Conservation (phyloP, 305 asterid species). For the Fraxinus albicans region DNA sequence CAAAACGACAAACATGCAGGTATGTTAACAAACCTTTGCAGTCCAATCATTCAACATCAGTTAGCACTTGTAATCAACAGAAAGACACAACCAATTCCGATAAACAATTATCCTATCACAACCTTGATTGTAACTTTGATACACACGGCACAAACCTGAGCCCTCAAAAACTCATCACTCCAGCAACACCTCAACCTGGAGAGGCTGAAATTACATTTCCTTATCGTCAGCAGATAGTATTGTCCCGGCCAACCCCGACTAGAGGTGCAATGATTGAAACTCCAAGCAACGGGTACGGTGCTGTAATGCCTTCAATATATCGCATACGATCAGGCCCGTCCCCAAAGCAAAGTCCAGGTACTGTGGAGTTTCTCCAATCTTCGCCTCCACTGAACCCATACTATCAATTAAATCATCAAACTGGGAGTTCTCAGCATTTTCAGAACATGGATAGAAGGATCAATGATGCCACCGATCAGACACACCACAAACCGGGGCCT, state of each 20-base stretch:
- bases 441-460: slow-evolving; percentile 38
- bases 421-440: slow-evolving; percentile 37
- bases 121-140: slow-evolving; percentile 30
- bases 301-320: slow-evolving; percentile 37
- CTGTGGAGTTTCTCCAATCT: slow-evolving; percentile 40
- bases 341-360: slow-evolving; percentile 43
- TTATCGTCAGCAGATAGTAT: slow-evolving; percentile 38
- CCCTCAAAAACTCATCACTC: slow-evolving; percentile 20
- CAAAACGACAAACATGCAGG: slow-evolving; percentile 43
- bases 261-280: slow-evolving; percentile 53
- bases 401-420: slow-evolving; percentile 33
- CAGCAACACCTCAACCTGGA: slow-evolving; percentile 27
- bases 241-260: slow-evolving; percentile 55
- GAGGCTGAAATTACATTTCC: slow-evolving; percentile 39
- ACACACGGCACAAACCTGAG: slow-evolving; percentile 13
- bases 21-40: slow-evolving; percentile 54
- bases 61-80: slow-evolving; percentile 43
- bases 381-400: slow-evolving; percentile 34
- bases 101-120: slow-evolving; percentile 33
- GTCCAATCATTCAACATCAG: slow-evolving; percentile 38
- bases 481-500: slow-evolving; percentile 35
- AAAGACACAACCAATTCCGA: slow-evolving; percentile 40
- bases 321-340: slow-evolving; percentile 36
- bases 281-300: slow-evolving; percentile 31
- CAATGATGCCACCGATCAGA: slow-evolving; percentile 38